These are phyloP conservation scores for Clavaria fumosa DNA, from an alignment of 768 basidiomycete genomes.

Conservation along the genomic window DNA sequence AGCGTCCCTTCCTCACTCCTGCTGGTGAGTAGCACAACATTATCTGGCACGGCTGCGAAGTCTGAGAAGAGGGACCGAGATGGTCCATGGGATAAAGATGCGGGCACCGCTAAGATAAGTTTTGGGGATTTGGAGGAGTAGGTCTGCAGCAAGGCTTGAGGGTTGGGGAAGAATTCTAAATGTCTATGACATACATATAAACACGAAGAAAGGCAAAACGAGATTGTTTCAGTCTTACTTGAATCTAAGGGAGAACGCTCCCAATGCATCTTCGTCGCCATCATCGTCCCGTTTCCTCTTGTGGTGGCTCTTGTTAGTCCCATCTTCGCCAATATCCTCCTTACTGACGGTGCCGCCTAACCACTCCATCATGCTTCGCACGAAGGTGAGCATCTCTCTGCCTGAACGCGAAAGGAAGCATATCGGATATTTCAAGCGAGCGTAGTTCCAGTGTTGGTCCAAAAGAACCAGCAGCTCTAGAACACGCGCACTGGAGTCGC, in stretches of 20 bases:
- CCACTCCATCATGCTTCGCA: constrained; percentile 98
- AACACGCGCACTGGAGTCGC: constrained; percentile 87
- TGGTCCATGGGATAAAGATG: constrained; percentile 83
- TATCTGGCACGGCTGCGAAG: constrained; percentile 70
- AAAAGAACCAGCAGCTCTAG: constrained; percentile 90
- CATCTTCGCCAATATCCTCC: constrained; percentile 79
- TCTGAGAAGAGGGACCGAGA: constrained; percentile 76
- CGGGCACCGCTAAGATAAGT: constrained; percentile 84
- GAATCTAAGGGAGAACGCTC: constrained; percentile 79
- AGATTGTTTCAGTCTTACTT: constrained; percentile 33
- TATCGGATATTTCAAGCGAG: constrained; percentile 70
- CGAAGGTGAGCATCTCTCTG: constrained; percentile 85
- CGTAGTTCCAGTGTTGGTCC: constrained; percentile 95
- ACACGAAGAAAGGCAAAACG: neutral
- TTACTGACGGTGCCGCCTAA: constrained; percentile 90
- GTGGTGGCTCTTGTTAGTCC: constrained; percentile 35
- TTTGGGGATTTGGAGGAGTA: constrained; percentile 85
- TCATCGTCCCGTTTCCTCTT: constrained; percentile 50
- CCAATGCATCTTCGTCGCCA: constrained; percentile 68
- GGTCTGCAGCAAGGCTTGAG: constrained; percentile 62
- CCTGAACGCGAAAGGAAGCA: constrained; percentile 88
- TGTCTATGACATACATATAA: constrained; percentile 33
- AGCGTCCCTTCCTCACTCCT: constrained; percentile 72
- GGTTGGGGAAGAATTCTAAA: constrained; percentile 82
- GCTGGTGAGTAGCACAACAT: constrained; percentile 76